Conservation (phyloP, 768 basidiomycete species). For the Boletus sp. region DNA sequence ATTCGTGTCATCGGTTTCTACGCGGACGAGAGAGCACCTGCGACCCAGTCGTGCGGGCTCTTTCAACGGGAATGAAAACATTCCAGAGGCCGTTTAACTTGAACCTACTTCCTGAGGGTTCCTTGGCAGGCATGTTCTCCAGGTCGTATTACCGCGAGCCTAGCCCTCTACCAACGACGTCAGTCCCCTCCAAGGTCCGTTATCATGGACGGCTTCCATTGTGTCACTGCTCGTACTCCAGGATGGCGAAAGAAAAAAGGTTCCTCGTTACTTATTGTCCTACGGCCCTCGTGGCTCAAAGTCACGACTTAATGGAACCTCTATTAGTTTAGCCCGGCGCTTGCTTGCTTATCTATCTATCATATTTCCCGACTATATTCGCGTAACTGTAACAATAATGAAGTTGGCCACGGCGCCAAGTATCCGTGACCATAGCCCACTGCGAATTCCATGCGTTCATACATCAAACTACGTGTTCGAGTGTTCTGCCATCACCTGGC, state of each 20-base stretch:
- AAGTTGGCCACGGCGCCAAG: constrained; percentile 2
- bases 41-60: constrained; percentile 20
- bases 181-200: constrained; percentile 5
- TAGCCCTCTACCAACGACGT: constrained; percentile 3
- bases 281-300: constrained; percentile 10
- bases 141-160: constrained; percentile 3
- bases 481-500: background rate
- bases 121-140: constrained; percentile 9
- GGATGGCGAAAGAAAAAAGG: constrained; percentile 10
- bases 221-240: background rate
- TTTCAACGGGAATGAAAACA: constrained; percentile 33
- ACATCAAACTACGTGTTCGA: background rate
- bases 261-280: constrained; percentile 11
- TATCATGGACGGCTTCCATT: constrained; percentile 4
- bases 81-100: constrained; percentile 7
- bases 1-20: constrained; percentile 15
- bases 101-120: constrained; percentile 1
- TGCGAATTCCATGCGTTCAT: background rate
- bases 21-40: constrained; percentile 15
- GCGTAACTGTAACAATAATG: constrained; percentile 1
- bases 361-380: constrained; percentile 19
- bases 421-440: constrained; percentile 6
- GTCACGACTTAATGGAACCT: constrained; percentile 2
- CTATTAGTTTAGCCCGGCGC: constrained; percentile 21
- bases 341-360: constrained; percentile 22